These are phyloP conservation scores for Phytophthora crassamura DNA, from an alignment of 352 stramenopile genomes.

Conservation along the genomic window DNA sequence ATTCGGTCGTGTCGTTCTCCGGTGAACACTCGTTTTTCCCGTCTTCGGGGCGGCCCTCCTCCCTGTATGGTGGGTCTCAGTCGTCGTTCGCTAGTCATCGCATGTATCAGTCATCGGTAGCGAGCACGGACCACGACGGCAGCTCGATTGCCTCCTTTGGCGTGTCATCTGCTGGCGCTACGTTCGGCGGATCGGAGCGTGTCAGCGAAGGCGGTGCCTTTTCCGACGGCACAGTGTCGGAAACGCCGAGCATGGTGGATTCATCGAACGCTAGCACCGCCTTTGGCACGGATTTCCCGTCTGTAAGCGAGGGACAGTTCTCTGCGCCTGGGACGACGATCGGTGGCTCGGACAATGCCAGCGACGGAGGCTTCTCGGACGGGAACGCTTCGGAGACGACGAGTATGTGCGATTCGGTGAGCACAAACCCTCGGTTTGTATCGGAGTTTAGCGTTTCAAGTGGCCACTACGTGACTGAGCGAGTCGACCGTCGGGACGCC, in stretches of 20 bases:
- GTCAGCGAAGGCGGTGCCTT: conserved; percentile 67
- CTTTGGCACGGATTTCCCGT: conserved; percentile 78
- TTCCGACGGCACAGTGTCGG: conserved; percentile 72
- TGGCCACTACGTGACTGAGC: conserved; percentile 50
- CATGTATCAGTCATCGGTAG: conserved; percentile 49
- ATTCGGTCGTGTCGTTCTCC: conserved; percentile 47
- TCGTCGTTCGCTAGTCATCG: conserved; percentile 51
- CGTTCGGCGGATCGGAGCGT: conserved; percentile 76
- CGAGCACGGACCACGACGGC: conserved; percentile 49
- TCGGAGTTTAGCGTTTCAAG: conserved; percentile 44
- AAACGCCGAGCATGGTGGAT: conserved; percentile 74
- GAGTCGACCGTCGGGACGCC: conserved; percentile 17
- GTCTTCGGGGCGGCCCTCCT: conserved; percentile 38
- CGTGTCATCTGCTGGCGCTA: conserved; percentile 79
- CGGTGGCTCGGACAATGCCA: conserved; percentile 63
- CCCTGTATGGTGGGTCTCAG: conserved; percentile 45
- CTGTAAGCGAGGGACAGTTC: conserved; percentile 75
- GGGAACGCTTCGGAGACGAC: conserved; percentile 63
- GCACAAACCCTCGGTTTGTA: conserved; percentile 42
- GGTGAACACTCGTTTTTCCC: conserved; percentile 45
- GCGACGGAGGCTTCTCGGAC: conserved; percentile 65
- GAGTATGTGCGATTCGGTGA: conserved; percentile 58
- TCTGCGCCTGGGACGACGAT: conserved; percentile 69
- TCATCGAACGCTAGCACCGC: conserved; percentile 81
- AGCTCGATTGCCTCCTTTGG: conserved; percentile 74